Conservation (phyloP, 176 grass and related monocot species). For the Aegilops bicornis region DNA sequence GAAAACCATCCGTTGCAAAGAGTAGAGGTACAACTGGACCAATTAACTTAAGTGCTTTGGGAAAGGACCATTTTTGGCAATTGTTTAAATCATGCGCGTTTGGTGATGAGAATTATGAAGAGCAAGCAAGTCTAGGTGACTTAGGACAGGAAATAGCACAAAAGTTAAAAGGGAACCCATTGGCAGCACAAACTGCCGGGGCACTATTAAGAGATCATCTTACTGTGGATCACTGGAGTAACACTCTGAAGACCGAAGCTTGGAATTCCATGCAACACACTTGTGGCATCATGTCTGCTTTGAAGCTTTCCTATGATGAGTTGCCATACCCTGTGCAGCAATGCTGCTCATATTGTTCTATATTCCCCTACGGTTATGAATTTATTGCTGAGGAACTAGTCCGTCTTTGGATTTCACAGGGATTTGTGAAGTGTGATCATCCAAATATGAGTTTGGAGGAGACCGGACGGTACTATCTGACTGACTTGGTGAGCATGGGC, state of each 20-base stretch:
- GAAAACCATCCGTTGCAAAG: neutral
- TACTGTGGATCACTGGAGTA: constrained; percentile 18
- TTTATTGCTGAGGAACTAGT: neutral
- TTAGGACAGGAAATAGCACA: neutral
- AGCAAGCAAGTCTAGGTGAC: neutral
- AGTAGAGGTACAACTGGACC: neutral
- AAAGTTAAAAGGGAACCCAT: constrained; percentile 1
- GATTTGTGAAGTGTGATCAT: constrained; percentile 16
- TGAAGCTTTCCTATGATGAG: constrained; percentile 20
- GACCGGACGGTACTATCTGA: constrained; percentile 13
- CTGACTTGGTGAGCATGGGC: constrained; percentile 9
- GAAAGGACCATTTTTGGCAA: neutral
- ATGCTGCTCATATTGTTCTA: constrained; percentile 16
- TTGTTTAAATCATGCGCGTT: constrained; percentile 22
- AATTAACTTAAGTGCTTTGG: neutral
- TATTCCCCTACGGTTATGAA: neutral
- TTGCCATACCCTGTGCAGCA: neutral
- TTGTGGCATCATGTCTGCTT: constrained; percentile 14
- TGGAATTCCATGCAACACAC: constrained; percentile 16
- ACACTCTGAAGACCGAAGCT: neutral
- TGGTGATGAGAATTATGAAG: neutral
- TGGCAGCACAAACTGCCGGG: constrained; percentile 33
- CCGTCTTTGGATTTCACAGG: constrained; percentile 40
- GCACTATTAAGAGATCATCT: neutral
- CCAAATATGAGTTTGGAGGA: constrained; percentile 26